These are phyloP conservation scores for Neopestalotiopsis rosae DNA, from an alignment of 2,329 filamentous ascomycete species.

Conservation along the genomic window DNA sequence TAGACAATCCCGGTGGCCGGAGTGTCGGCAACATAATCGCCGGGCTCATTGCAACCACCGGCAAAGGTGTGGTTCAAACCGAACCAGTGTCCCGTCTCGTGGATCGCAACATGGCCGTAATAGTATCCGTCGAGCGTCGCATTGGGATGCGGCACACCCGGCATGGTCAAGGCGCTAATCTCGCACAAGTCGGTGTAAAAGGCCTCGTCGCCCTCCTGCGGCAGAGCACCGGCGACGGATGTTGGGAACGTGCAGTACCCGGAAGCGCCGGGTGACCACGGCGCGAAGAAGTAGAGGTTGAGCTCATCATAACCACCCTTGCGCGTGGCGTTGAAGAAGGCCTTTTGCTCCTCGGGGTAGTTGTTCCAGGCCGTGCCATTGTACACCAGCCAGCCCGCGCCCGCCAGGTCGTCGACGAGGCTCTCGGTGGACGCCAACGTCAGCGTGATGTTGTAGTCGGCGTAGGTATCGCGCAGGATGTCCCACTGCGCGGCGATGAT, in stretches of 20 bases:
- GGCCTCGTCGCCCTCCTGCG: neutral
- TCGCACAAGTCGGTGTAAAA: slow-evolving; percentile 30
- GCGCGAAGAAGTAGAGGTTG: slow-evolving; percentile 5
- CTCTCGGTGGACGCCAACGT: neutral
- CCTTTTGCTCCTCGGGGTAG: neutral
- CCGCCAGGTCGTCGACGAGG: neutral
- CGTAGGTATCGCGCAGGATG: neutral
- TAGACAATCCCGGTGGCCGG: slow-evolving; percentile 37
- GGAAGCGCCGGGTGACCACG: neutral
- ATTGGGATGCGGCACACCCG: slow-evolving; percentile 31
- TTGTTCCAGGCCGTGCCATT: neutral
- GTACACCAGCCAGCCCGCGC: neutral
- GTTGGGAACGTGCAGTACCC: slow-evolving; percentile 8
- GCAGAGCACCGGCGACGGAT: neutral
- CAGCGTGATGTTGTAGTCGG: neutral
- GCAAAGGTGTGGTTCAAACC: slow-evolving; percentile 51
- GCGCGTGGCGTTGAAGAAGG: slow-evolving; percentile 1
- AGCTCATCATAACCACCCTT: neutral
- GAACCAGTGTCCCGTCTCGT: slow-evolving; percentile 52
- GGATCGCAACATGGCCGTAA: slow-evolving; percentile 41
- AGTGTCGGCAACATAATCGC: slow-evolving; percentile 47
- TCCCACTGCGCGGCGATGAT: slow-evolving; percentile 6
- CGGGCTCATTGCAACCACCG: slow-evolving; percentile 42
- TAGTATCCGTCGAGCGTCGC: slow-evolving; percentile 26
- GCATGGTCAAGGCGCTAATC: slow-evolving; percentile 34